Base-by-base conservation (phyloP, 2,329 filamentous ascomycete species). In the Pseudocercospora ulei region DNA sequence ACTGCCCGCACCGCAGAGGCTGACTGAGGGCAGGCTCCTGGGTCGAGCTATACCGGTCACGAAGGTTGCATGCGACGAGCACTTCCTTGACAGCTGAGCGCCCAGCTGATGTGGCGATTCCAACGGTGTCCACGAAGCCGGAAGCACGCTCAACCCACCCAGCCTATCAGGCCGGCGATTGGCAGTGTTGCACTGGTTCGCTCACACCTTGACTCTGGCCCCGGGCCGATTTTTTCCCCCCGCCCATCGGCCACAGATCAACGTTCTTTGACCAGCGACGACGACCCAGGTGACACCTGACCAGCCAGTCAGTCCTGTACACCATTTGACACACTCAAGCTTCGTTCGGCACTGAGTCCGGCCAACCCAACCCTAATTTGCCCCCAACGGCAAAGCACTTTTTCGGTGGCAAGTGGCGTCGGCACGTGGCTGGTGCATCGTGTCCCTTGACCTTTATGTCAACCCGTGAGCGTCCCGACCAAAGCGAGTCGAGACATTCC, bases 391-490 rank as follows among this genome's bases (percentile, higher is more conserved):
- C 29, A n/a, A n/a, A n/a, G n/a, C n/a, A n/a, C n/a, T n/a, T n/a
- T n/a, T n/a, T n/a, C n/a, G n/a, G n/a, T n/a, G n/a, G n/a, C 29
- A 16, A 33, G 17, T 33, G 29, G 29, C 29, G 11, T 7, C n/a
- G n/a, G 13, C 29, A 33, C 29, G 29, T 33, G 29, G 29, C 29
- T 33, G 29, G 29, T 33, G 29, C 29, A 19, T 16, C 27, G 7
- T 17, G 18, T 4, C 27, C 29, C 29, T 33, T 20, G 12, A 16
- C 12, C 18, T 33, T 13, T 22, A 33, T 19, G 23, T 33, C 30
- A 19, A 33, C 16, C 19, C 31, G 30, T 38, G 41, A 44, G 41
- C 36, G 23, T 36, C 31, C 37, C 31, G 31, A 37, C 36, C 39
- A 33, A 33, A 31, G 30, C 35, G 36, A 28, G 19, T 36, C 41